These are phyloP conservation scores for Flaveria trinervia DNA, from an alignment of 129 eudicot genomes.

Conservation along the genomic window DNA sequence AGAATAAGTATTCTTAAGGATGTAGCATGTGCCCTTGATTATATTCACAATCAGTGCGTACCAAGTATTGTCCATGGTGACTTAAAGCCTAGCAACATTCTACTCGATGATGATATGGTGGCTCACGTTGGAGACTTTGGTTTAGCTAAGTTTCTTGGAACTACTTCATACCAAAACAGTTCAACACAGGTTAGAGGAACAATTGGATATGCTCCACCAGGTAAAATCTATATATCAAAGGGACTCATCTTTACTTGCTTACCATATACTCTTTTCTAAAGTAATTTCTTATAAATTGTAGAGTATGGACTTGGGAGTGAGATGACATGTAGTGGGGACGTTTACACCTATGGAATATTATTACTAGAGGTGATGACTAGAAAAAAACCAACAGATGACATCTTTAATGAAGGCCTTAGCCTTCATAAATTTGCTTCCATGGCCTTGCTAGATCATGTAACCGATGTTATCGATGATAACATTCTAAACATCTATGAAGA, in stretches of 20 bases:
- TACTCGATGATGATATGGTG: no score
- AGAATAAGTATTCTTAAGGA: not conserved
- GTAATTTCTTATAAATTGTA: not conserved
- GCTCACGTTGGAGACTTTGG: no score
- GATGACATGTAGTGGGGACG: not conserved
- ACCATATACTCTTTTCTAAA: not conserved
- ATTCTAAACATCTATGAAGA: not conserved
- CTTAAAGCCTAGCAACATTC: no score
- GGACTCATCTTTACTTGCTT: not conserved
- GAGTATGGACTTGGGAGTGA: not conserved
- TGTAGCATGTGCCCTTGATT: not conserved
- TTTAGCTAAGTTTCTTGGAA: no score
- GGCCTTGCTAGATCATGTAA: not conserved
- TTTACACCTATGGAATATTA: not conserved
- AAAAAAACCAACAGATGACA: not conserved
- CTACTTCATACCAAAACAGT: not conserved
- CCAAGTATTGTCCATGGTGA: no score
- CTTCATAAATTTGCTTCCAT: no score
- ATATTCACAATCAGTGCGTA: not conserved
- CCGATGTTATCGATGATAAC: not conserved
- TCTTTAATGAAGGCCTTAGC: not conserved
- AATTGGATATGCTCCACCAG: not conserved
- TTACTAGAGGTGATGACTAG: not conserved
- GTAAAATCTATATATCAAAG: not conserved
- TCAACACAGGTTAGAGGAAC: not conserved